These are phyloP conservation scores for Metschnikowia rubicola DNA, from an alignment of 805 yeast genomes.

Conservation along the genomic window DNA sequence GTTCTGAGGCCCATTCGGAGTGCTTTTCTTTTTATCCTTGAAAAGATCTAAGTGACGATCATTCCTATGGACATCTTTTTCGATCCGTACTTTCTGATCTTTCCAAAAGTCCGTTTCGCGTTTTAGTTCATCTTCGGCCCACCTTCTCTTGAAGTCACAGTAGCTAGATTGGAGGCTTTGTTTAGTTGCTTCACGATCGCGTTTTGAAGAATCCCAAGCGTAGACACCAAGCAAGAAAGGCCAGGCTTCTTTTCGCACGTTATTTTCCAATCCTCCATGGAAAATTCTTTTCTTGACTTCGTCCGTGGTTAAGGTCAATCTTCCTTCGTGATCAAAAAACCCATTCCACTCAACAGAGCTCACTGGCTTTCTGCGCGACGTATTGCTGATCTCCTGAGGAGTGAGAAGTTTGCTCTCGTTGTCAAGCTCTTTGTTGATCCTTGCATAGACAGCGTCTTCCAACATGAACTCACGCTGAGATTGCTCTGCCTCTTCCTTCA, in stretches of 20 bases:
- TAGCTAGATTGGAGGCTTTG: slow-evolving; percentile 59
- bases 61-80: slow-evolving; percentile 89
- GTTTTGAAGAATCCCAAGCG: slow-evolving; percentile 80
- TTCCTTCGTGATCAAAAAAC: slow-evolving; percentile 76
- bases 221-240: slow-evolving; percentile 74
- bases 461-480: slow-evolving; percentile 50
- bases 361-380: slow-evolving; percentile 68
- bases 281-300: slow-evolving; percentile 83
- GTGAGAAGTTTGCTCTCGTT: slow-evolving; percentile 42
- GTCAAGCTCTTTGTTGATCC: slow-evolving; percentile 61
- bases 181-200: slow-evolving; percentile 60
- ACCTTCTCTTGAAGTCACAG: slow-evolving; percentile 61
- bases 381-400: slow-evolving; percentile 54
- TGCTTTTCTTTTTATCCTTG: slow-evolving; percentile 40
- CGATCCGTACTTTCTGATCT: slow-evolving; percentile 86
- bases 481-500: slow-evolving; percentile 81
- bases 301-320: slow-evolving; percentile 63
- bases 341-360: slow-evolving; percentile 75
- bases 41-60: slow-evolving; percentile 76
- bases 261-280: slow-evolving; percentile 76
- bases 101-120: slow-evolving; percentile 66
- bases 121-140: slow-evolving; percentile 56
- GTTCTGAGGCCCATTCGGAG: neutral
- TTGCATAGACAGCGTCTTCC: slow-evolving; percentile 56
- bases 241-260: slow-evolving; percentile 77